phyloP scores from a whole-genome alignment of 169 alveolate species.

The Eimeria zaria region DNA sequence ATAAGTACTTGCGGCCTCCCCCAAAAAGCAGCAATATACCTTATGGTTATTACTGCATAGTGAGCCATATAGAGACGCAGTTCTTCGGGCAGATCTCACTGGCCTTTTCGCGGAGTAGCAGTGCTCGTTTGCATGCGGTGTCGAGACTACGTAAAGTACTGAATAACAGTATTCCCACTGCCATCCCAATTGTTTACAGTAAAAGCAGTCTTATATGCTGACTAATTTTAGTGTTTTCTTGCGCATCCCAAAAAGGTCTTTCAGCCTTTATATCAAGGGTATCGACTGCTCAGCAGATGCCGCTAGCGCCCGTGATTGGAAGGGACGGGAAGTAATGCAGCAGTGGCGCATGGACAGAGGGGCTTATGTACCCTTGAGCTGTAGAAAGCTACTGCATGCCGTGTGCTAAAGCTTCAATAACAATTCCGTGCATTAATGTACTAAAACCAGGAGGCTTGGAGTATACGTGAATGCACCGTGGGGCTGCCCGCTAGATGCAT shows the following conservation, averaged over 20 bases:
- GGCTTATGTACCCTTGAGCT: background rate
- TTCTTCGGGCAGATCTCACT: background rate
- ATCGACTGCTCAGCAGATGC: background rate
- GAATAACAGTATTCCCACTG: conserved; percentile 2
- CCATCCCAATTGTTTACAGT: background rate
- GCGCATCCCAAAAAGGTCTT: background rate
- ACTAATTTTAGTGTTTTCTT: background rate
- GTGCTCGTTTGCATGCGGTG: background rate
- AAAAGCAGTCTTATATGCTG: background rate
- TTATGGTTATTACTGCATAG: background rate
- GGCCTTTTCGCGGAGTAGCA: background rate
- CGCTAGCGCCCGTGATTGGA: background rate
- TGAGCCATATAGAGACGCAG: background rate
- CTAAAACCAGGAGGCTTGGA: background rate
- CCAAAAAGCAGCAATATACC: background rate
- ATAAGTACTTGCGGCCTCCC: background rate
- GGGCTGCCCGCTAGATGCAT: conserved; percentile 69
- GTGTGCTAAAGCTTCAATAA: background rate
- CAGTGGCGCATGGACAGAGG: background rate
- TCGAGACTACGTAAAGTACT: background rate
- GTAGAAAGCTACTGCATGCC: background rate
- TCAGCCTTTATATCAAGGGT: background rate
- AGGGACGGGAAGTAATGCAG: conserved; percentile 19
- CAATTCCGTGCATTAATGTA: background rate
- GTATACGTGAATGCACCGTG: background rate